Base-by-base conservation (phyloP, 2,329 filamentous ascomycete genomes). In the Fusarium sp. region DNA sequence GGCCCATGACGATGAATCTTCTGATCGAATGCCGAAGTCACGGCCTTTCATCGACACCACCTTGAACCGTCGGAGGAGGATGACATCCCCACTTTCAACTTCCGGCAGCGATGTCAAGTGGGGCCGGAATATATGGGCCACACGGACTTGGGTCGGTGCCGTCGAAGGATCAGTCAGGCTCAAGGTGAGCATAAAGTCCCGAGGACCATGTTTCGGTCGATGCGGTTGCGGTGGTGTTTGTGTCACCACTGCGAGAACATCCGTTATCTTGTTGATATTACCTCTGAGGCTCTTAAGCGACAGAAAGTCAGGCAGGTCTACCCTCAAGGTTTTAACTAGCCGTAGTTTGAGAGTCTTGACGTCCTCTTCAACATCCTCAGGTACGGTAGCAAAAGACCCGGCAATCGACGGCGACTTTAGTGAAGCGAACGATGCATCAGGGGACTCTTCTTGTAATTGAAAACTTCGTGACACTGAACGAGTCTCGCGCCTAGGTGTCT, bases 101-200 rank as follows among this genome's bases (percentile, higher is more conserved):
- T 83, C 75, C 3, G 89, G 89, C 46, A 91, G 79, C 4, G 84
- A 83, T 9, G 86, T 81, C 73, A 85, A 85, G 74, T 91, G 87
- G 13, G 87, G 85, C 16, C 88, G 84, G 77, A 86, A 89, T 18
- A 91, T 78, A 69, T 87, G 84, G 27, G 88, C 87, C 73, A 89
- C 84, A 14, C 81, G 81, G 3, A 89, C 84, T 16, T 78, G 76
- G 12, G 79, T 77, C 4, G 87, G 85, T 6, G 84, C 84, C 22
- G 84, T 81, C 3, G 86, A 85, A 27, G 86, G 83, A 71, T 91
- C 89, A 1, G 85, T 87, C 14, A 89, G 79, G 42, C 83, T 85
- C 67, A 91, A 86, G 18, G 85, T 83, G 71, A 89, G 83, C 78
- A 87, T 84, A 77, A 85, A 90, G 73, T 90, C 87, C 24, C 88